Evolutionary conservation across 2,329 filamentous ascomycete species (phyloP), one percentile per base, ranked within the genome.

Genomic region (Blastomyces silverae): DNA sequence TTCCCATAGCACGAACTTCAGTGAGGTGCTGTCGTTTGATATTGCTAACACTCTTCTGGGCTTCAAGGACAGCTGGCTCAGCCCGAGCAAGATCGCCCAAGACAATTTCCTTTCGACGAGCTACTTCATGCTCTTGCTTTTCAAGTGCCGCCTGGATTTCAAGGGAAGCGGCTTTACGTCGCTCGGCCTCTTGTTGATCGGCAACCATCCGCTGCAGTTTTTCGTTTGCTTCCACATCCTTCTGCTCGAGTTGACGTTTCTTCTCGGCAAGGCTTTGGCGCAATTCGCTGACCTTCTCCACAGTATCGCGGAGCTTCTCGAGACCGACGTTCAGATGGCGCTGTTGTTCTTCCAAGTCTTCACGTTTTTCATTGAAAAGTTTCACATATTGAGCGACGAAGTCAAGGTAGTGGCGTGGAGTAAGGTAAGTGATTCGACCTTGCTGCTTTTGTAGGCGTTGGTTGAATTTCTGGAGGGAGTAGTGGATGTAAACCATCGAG

Each of bases 321-420:
- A 99, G 85, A 83, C 94, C 95, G 64, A 97, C 92, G 72, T 99
- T 99, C 67, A 99, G 83, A 84, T 99, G 94, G 39, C 94, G 89
- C 75, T 99, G 94, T 77, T 99, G 94, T 75, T 99, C 94, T 77
- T 99, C 94, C 1, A 99, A 85, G 74, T 99, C 94, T 76, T 97
- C 94, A 13, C 95, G 90, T 82, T 99, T 99, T 78, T 99, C 94
- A 68, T 92, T 96, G 79, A 97, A 97, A 7, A 99, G 83, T 77
- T 90, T 94, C 77, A 97, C 92, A 75, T 97, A 99, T 74, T 99
- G 94, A 50, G 92, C 91, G 65, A 99, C 93, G 72, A 99, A 99
- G 76, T 99, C 95, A 62, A 99, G 81, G 81, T 96, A 99, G 77
- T 99, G 94, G 57, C 94, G 88, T 57, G 94, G 94, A 13, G 95